Percentiles rank a stretch among this genome's conserved stretches.
Conservation (phyloP, 352 stramenopile species). For the Globisporangium cylindrosporum region DNA sequence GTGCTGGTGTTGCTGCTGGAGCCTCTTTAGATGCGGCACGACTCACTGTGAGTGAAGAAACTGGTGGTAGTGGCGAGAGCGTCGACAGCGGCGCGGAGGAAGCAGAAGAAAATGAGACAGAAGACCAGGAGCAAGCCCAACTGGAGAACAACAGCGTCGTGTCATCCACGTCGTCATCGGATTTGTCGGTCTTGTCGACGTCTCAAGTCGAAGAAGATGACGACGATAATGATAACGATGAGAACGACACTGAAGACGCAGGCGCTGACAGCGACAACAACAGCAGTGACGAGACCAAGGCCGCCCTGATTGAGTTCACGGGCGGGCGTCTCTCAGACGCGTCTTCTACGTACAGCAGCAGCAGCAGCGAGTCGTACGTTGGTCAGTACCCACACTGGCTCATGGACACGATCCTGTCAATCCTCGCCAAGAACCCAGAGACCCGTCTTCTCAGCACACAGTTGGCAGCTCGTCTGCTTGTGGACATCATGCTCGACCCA, state of each 20-base stretch:
- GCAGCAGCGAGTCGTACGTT: constrained; percentile 5
- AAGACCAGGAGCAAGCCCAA: background rate
- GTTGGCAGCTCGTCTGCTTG: constrained; percentile 43
- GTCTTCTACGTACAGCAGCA: constrained; percentile 3
- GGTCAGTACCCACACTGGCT: constrained; percentile 50
- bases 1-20: background rate
- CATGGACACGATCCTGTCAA: constrained; percentile 37
- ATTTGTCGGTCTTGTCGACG: constrained; percentile 20
- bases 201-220: constrained; percentile 16
- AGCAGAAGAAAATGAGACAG: background rate
- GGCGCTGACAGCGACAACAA: background rate
- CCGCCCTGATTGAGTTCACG: background rate
- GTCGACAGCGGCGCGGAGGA: background rate
- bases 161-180: constrained; percentile 24
- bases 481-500: constrained; percentile 56
- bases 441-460: constrained; percentile 56
- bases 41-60: constrained; percentile 17
- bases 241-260: background rate
- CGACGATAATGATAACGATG: constrained; percentile 2
- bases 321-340: background rate
- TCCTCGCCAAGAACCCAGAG: constrained; percentile 48
- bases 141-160: constrained; percentile 19
- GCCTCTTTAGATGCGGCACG: background rate
- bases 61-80: constrained; percentile 10
- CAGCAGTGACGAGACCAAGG: constrained; percentile 3